A percentile compares a stretch with the other conserved stretches of the same genome.
Conservation (phyloP, 148 eudicot genomes). For the Vaccinium darrowii region DNA sequence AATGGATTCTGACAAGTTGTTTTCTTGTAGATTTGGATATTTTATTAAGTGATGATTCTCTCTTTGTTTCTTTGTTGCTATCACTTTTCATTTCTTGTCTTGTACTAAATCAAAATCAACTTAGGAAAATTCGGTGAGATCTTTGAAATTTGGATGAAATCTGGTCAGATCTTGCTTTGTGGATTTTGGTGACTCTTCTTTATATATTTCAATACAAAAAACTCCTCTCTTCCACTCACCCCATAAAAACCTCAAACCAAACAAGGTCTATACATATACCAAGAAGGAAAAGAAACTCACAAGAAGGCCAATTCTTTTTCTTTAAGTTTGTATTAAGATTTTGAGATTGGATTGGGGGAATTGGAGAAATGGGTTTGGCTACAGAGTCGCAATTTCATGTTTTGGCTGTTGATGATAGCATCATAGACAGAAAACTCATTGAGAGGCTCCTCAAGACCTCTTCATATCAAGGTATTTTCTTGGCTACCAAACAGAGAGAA, state of each 20-base stretch:
- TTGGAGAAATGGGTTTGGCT: constrained; percentile 63
- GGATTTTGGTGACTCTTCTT: constrained; percentile 46
- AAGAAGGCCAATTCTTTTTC: not conserved
- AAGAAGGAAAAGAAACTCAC: not conserved
- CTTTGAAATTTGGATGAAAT: constrained; percentile 41
- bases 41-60: constrained; percentile 9
- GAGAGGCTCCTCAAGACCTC: constrained; percentile 88
- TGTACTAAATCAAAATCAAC: constrained; percentile 28
- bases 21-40: constrained; percentile 8
- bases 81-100: constrained; percentile 32
- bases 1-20: constrained; percentile 5
- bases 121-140: constrained; percentile 30
- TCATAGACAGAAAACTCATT: constrained; percentile 81
- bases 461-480: constrained; percentile 76
- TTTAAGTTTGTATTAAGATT: not conserved
- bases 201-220: constrained; percentile 25
- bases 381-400: constrained; percentile 86
- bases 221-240: constrained; percentile 10
- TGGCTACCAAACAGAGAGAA: not conserved
- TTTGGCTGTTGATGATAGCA: constrained; percentile 96
- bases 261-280: not conserved
- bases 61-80: constrained; percentile 18
- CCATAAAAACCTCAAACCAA: constrained; percentile 19
- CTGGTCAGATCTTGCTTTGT: constrained; percentile 80
- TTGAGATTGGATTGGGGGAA: constrained; percentile 9